Conservation (phyloP, 306 rosid species). For the Neltuma alba region DNA sequence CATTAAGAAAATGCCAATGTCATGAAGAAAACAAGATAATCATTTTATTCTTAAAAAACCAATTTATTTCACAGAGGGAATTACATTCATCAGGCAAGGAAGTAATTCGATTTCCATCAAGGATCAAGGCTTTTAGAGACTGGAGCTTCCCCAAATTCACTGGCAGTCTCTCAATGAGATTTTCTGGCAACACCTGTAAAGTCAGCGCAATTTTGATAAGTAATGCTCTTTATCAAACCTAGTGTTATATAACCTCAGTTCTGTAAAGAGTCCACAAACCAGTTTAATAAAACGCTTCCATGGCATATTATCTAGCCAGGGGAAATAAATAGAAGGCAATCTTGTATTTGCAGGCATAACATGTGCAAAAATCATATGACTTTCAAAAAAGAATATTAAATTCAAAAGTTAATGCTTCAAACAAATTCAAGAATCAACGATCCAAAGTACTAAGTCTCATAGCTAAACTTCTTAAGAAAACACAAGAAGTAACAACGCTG, state of each 20-base stretch:
- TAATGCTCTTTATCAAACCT: conserved; percentile 23
- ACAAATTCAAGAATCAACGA: neutral
- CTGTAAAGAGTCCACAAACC: conserved; percentile 1
- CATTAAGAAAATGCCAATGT: conserved; percentile 14
- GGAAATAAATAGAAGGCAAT: conserved; percentile 15
- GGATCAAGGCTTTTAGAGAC: conserved; percentile 75
- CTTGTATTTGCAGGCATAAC: conserved; percentile 18
- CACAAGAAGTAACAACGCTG: conserved; percentile 1
- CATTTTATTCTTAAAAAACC: conserved; percentile 7
- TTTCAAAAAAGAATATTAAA: conserved; percentile 16
- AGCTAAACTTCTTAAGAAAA: conserved; percentile 7
- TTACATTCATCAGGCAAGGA: conserved; percentile 99
- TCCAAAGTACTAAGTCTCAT: neutral
- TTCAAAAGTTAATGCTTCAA: conserved; percentile 10
- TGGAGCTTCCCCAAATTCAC: conserved; percentile 90
- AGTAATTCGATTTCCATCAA: conserved; percentile 81
- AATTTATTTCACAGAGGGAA: conserved; percentile 54
- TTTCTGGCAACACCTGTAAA: conserved; percentile 74
- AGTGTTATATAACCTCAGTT: conserved; percentile 5
- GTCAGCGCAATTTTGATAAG: conserved; percentile 31
- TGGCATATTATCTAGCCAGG: neutral
- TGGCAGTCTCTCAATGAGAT: conserved; percentile 83
- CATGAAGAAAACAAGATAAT: conserved; percentile 23
- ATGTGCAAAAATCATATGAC: neutral
- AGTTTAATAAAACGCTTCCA: neutral